Base-by-base conservation (phyloP, 345 rosid genomes). In the Hibiscus syriacus region DNA sequence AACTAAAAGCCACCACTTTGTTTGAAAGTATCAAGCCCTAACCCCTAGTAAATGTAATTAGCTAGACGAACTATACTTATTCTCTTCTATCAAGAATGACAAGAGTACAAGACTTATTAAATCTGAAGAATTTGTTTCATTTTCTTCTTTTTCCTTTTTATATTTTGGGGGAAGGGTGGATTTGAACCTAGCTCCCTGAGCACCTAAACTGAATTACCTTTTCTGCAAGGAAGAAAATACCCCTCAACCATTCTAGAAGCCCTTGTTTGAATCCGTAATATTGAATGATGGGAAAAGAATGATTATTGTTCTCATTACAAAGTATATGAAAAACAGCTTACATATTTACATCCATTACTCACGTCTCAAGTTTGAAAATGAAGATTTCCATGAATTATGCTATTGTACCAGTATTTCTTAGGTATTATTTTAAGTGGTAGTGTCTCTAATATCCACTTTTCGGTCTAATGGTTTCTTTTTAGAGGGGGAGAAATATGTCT, bases 391-490 rank as follows among this genome's bases (percentile, higher is more conserved):
- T 55, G 59, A 55, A 55, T 55, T 55, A 55, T 55, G 32, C 10
- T 19, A 16, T 32, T 17, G 20, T 32, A 46, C 50, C 16, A 58
- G 26, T 17, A 57, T 56, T 25, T 29, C 38, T 56, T 27, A 27
- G 36, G 22, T 17, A 29, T 16, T 56, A 56, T 13, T 54, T 54
- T 13, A 55, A 25, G 17, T 13, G 59, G 9, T 13, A 13, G 26
- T 55, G 16, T 57, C n/a, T 56, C 39, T 57, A 0, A 57, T 22
- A 16, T 30, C 6, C 22, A 29, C 62, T 57, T n/a, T 57, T 30
- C n/a, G 0, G 13, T 57, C 23, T 57, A 30, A 57, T 57, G 62
- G 41, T 57, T 57, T 56, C 59, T n/a, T 57, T 55, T 57, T n/a
- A 29, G 23, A 16, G 17, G 6, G n/a, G n/a, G n/a, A 2, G 7